Base-by-base conservation (phyloP, 371 early-diverging fungal genomes). In the Umbelopsis sp. region DNA sequence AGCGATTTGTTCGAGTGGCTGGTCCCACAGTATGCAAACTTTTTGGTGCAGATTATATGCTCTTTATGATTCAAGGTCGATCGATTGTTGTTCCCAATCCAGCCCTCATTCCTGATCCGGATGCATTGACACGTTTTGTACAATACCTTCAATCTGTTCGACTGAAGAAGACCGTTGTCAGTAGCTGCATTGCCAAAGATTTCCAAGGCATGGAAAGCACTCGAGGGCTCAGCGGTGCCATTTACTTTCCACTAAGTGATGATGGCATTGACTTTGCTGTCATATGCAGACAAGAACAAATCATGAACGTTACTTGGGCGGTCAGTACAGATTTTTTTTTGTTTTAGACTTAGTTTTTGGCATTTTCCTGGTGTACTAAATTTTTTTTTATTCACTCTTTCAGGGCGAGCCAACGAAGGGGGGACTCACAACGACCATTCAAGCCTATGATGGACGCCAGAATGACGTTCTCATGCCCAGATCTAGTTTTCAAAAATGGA, bases 41-140 rank as follows among this genome's bases (percentile, higher is more conserved):
- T 35, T 44, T 64, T 20, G 64, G 46, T 22, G 64, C 64, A 64
- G 64, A 64, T 29, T 64, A 64, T 44, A 46, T 46, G 45, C 29
- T 64, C 20, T 64, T 64, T 46, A 64, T 64, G 64, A 64, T 64
- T 44, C 64, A 46, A 12, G 64, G 46, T 9, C 14, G 64, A 44
- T 44, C 64, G 2, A 64, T 46, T 44, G 64, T 38, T 25, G 44
- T 64, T 29, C 64, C 64, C 18, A 46, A 24, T 25, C 64, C 64
- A 29, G 46, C 45, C 8, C 20, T 64, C 4, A 64, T 64, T 12
- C 64, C 64, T 4, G 64, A 64, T 25, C 64, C 64, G 5, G 46
- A 64, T 16, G 64, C 45, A 8, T 18, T 64, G 12, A n/a, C 44
- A 5, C 24, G 29, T 22, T 64, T 45, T n/a, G 64, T 25, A 4